Conservation (phyloP, 2,329 filamentous ascomycete species). For the Ceratocystis huliohia region DNA sequence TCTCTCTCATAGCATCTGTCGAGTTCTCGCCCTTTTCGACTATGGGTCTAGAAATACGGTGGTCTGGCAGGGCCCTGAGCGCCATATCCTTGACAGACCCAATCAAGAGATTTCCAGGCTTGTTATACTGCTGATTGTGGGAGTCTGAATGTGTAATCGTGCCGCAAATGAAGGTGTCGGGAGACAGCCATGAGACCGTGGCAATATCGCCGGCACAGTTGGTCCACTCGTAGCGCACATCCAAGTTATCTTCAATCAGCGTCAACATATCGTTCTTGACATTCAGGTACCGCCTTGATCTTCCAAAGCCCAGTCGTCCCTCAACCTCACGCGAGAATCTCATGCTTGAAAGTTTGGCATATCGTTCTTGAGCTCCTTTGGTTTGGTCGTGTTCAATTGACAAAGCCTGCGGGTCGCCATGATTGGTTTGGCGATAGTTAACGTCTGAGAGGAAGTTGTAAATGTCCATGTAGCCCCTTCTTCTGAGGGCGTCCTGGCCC, state of each 20-base stretch:
- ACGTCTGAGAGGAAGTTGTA: constrained; percentile 31
- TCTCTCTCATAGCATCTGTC: constrained; percentile 42
- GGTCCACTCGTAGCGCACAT: constrained; percentile 42
- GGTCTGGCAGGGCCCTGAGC: constrained; percentile 42
- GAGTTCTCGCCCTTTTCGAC: constrained; percentile 44
- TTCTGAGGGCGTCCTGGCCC: constrained; percentile 22
- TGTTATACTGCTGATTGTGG: constrained; percentile 55
- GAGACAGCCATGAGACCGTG: constrained; percentile 44
- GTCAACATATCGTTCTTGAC: constrained; percentile 36
- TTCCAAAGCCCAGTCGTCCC: constrained; percentile 34
- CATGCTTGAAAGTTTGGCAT: constrained; percentile 30
- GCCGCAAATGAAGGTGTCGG: constrained; percentile 45
- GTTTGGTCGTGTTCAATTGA: constrained; percentile 25
- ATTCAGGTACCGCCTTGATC: constrained; percentile 32
- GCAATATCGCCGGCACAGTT: constrained; percentile 50
- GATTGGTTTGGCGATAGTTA: constrained; percentile 25
- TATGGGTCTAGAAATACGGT: constrained; percentile 43
- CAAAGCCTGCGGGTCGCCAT: not conserved
- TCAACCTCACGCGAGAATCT: constrained; percentile 39
- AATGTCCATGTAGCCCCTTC: constrained; percentile 28
- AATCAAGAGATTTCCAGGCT: constrained; percentile 47
- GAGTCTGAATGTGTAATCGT: constrained; percentile 50
- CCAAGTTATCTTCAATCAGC: constrained; percentile 39
- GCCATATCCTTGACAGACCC: constrained; percentile 36
- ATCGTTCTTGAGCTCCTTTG: constrained; percentile 22